phyloP scores from a whole-genome alignment of 192 early-diverging fungal species.

The Gonapodya prolifera region DNA sequence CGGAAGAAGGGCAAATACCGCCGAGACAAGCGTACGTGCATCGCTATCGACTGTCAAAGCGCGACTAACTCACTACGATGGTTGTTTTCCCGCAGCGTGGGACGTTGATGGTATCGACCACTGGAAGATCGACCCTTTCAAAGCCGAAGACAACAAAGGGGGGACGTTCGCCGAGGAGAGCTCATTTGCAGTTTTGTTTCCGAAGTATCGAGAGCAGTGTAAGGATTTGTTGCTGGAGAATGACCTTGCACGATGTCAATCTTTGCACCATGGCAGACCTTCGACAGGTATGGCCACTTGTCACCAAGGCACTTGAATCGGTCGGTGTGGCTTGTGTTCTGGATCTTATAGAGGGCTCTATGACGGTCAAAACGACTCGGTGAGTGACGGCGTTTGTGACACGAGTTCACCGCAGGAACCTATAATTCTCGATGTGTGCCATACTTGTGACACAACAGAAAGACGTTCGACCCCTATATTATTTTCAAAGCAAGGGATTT shows the following conservation, averaged over 20 bases:
- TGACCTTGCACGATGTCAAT: too few species aligned
- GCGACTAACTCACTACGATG: background rate
- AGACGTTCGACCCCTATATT: background rate
- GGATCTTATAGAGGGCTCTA: constrained; percentile 91
- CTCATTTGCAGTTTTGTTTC: constrained; percentile 93
- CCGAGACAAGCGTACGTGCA: constrained; percentile 29
- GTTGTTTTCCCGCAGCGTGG: constrained; percentile 42
- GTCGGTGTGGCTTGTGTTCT: constrained; percentile 73
- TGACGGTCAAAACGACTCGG: constrained; percentile 94
- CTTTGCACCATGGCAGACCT: too few species aligned
- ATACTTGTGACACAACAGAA: background rate
- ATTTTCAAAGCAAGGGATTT: constrained; percentile 59
- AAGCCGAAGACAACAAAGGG: constrained; percentile 39
- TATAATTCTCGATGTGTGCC: constrained; percentile 68
- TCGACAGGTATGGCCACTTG: constrained; percentile 80
- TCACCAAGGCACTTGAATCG: constrained; percentile 66
- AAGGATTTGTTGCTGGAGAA: too few species aligned
- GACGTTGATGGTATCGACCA: constrained; percentile 88
- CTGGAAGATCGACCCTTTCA: constrained; percentile 85
- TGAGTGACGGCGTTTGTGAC: constrained; percentile 92
- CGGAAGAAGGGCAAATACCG: constrained; percentile 32
- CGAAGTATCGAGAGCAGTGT: constrained; percentile 96
- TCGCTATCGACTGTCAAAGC: background rate
- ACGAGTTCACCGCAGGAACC: too few species aligned
- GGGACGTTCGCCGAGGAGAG: constrained; percentile 81